Percentiles rank a stretch among this genome's conserved stretches.
Evolutionary conservation across 2,329 filamentous ascomycete genomes (phyloP).

Genomic region (Trichoderma sp.): DNA sequence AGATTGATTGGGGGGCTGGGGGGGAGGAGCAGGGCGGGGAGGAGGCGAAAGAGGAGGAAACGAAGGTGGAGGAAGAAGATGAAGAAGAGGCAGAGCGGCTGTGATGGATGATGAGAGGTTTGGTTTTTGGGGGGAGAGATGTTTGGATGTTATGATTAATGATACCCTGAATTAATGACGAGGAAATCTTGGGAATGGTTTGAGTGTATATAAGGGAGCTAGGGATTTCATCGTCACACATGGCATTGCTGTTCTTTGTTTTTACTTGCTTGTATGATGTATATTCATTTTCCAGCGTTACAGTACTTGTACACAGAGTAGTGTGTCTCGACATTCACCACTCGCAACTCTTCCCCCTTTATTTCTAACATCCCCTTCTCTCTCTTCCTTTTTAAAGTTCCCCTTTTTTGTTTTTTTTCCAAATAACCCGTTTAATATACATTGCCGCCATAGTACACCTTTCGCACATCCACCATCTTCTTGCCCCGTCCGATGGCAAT

Average conservation of each 20-base stretch:
- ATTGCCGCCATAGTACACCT: conserved; percentile 91
- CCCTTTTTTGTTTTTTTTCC: background rate
- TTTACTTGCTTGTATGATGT: background rate
- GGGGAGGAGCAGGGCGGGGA: background rate
- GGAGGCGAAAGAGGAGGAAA: background rate
- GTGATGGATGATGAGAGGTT: background rate
- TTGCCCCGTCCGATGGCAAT: conserved; percentile 85
- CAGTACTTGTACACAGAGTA: conserved; percentile 17
- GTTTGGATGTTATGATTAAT: background rate
- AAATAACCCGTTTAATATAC: conserved; percentile 48
- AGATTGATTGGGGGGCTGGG: conserved; percentile 69
- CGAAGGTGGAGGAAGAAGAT: background rate
- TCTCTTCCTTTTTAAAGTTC: background rate
- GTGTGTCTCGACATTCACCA: conserved; percentile 7
- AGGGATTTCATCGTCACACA: background rate
- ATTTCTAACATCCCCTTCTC: background rate
- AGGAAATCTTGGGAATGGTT: background rate
- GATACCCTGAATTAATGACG: background rate
- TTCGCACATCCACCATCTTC: conserved; percentile 94
- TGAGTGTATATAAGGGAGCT: background rate
- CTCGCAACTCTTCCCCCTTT: background rate
- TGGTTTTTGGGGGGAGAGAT: background rate
- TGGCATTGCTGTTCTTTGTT: background rate
- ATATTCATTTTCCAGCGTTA: conserved; percentile 8
- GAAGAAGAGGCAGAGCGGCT: background rate